A percentile compares a stretch with the other conserved stretches of the same genome.
phyloP scores from a whole-genome alignment of 2,329 filamentous ascomycete genomes.

The Neonectria faginata region DNA sequence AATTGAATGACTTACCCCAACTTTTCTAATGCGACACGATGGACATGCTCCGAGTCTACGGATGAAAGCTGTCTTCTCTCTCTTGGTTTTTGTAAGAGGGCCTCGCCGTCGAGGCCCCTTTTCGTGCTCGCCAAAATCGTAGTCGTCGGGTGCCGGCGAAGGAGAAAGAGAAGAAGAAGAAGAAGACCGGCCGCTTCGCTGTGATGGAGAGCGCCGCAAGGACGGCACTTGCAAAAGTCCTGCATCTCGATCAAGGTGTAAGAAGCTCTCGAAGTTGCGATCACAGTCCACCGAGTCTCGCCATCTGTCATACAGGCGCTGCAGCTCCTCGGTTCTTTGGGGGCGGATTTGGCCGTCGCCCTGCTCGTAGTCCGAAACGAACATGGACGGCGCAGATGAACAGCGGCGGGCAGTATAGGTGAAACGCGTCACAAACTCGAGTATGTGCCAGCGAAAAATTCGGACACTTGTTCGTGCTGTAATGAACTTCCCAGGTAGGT shows the following conservation, averaged over 20 bases:
- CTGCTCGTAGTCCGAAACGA: not conserved
- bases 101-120: conserved; percentile 20
- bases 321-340: conserved; percentile 22
- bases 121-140: not conserved
- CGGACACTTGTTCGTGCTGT: not conserved
- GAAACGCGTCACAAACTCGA: not conserved
- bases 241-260: not conserved
- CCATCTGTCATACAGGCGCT: conserved; percentile 31
- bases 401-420: not conserved
- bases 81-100: conserved; percentile 25
- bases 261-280: conserved; percentile 11
- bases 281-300: conserved; percentile 20
- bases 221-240: conserved; percentile 8
- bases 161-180: conserved; percentile 11
- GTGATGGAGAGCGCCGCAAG: conserved; percentile 14
- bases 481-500: not conserved
- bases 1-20: conserved; percentile 14
- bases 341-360: conserved; percentile 10
- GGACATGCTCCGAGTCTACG: conserved; percentile 23
- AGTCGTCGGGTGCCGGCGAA: conserved; percentile 8
- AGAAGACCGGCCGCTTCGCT: conserved; percentile 11
- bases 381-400: conserved; percentile 10
- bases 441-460: not conserved
- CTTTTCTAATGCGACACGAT: conserved; percentile 21
- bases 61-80: conserved; percentile 27